Evolutionary conservation across 2,329 filamentous ascomycete species (phyloP), one percentile per base, ranked within the genome.

Genomic region (Claviceps digitariae): DNA sequence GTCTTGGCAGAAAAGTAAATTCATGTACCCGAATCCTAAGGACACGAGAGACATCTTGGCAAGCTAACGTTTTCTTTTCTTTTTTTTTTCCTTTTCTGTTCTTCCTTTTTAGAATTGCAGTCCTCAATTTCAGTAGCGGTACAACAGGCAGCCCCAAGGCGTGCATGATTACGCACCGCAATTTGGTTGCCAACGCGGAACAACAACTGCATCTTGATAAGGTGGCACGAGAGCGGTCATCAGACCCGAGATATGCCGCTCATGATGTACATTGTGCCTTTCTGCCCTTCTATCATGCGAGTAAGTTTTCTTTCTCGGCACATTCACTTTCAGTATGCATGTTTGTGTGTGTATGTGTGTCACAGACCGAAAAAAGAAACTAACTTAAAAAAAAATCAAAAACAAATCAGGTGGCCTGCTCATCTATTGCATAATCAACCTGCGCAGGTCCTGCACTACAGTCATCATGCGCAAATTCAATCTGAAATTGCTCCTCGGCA

Each of bases 401-500:
- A 41, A 17, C 8, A n/a, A 41, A 44, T 25, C 41, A 31, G 44
- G 44, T 17, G 25, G 44, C 25, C 25, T 47, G 2, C 15, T 47
- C 10, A 6, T 31, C 4, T 47, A 47, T 31, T 47, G 44, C 25
- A 20, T 47, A 25, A 31, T 47, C 3, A 47, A 47, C 17, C 23
- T 47, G 25, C 7, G 17, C 17, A 47, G 44, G 9, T 12, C 25
- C 17, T 47, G 44, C 17, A 47, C 44, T 17, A 47, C 44, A 12
- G 44, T 47, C 15, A 10, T 47, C 25, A 29, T 47, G 44, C 44
- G 44, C 8, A 47, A 31, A 25, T 47, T 47, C 4, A 47, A 9
- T 47, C 44, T 47, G 8, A n/a, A 3, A 12, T 25, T 47, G 8
- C 25, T 81, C 54, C 71, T 91, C 15, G 65, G 72, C 31, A 73